These are phyloP conservation scores for Colletotrichum sp. DNA, from an alignment of 2,329 filamentous ascomycete genomes.

Conservation along the genomic window DNA sequence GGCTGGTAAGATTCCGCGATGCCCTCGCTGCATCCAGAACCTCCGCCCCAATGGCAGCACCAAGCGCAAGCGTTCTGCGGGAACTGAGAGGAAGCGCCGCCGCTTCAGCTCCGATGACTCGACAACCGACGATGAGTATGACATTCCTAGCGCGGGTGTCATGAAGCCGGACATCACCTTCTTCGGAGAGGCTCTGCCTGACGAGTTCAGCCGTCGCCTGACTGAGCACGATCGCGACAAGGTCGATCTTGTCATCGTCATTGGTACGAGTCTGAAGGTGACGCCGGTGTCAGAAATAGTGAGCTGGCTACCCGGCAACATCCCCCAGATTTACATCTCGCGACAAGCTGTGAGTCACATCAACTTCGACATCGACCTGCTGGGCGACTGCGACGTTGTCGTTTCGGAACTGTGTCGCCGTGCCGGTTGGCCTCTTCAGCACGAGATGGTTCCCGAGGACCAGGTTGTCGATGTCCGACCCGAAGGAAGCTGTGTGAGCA, in stretches of 20 bases:
- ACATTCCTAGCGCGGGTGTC: conserved; percentile 72
- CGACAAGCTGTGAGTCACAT: conserved; percentile 85
- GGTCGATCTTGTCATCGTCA: conserved; percentile 91
- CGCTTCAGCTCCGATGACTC: conserved; percentile 40
- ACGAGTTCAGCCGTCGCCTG: conserved; percentile 81
- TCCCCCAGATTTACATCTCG: conserved; percentile 91
- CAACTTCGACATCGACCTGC: conserved; percentile 93
- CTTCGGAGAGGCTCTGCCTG: conserved; percentile 89
- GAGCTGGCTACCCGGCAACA: conserved; percentile 75
- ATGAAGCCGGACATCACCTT: conserved; percentile 99
- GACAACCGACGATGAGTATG: conserved; percentile 52
- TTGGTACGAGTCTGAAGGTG: conserved; percentile 95
- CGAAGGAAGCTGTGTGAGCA: conserved; percentile 49
- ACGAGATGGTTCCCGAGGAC: conserved; percentile 80
- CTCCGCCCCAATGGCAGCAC: conserved; percentile 41
- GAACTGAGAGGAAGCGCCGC: conserved; percentile 42
- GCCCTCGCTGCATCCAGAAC: conserved; percentile 69
- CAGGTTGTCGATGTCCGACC: conserved; percentile 64
- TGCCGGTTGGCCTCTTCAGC: conserved; percentile 79
- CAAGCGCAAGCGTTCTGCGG: conserved; percentile 47
- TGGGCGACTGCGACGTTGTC: conserved; percentile 94
- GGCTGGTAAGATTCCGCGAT: conserved; percentile 77
- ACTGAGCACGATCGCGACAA: conserved; percentile 80
- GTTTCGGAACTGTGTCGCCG: conserved; percentile 85
- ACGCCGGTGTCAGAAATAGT: conserved; percentile 94